These are phyloP conservation scores for Russula sp. DNA, from an alignment of 768 basidiomycete species.

Conservation along the genomic window DNA sequence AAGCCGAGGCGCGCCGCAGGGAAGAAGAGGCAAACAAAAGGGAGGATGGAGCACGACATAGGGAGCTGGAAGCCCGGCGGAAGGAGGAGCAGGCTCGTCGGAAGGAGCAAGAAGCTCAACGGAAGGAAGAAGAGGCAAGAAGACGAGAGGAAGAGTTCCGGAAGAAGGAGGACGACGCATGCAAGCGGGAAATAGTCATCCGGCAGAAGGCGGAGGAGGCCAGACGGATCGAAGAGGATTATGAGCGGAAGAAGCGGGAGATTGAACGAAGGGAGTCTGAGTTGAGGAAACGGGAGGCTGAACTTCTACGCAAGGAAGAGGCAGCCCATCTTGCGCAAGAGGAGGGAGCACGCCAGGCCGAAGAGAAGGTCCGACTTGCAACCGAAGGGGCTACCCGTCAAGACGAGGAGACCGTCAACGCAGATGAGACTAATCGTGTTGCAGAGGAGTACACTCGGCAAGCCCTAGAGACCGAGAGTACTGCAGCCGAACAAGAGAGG, in stretches of 20 bases:
- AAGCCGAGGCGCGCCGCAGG: no score
- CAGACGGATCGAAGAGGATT: no score
- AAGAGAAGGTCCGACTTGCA: background rate
- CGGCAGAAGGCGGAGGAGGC: background rate
- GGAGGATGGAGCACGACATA: conserved; percentile 14
- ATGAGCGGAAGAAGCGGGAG: no score
- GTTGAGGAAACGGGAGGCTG: conserved; percentile 7
- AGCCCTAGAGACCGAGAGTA: background rate
- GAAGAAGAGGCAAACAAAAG: conserved; percentile 24
- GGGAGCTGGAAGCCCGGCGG: no score
- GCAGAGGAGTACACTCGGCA: background rate
- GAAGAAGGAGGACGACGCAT: no score
- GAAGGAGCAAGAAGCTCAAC: no score
- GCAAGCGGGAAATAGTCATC: conserved; percentile 12
- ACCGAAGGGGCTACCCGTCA: background rate
- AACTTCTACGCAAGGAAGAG: conserved; percentile 2
- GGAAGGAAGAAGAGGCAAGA: no score
- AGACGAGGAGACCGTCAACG: conserved; percentile 5
- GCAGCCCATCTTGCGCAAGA: background rate
- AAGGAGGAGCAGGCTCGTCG: no score
- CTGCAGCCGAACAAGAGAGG: no score
- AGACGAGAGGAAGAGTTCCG: no score
- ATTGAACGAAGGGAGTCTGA: conserved; percentile 1
- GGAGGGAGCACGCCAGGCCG: no score
- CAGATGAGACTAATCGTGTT: background rate